Evolutionary conservation across 1,284 basidiomycete species (phyloP), one percentile per base, ranked within the genome.

Genomic region (Tilletia caries): DNA sequence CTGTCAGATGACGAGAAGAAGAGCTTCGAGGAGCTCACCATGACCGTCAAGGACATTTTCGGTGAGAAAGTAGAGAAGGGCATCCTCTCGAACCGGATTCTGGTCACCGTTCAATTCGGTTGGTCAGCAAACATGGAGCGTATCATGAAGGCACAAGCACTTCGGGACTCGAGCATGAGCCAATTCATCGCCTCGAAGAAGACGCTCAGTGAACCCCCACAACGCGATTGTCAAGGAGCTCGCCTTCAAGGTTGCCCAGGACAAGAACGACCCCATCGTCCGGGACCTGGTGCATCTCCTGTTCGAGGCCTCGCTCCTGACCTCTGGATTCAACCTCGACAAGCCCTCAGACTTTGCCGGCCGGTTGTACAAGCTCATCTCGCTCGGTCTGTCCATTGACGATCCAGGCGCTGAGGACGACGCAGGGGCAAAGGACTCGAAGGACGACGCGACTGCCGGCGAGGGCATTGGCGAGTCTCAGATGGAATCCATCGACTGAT

Each of bases 61-160:
- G 95, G 95, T 73, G 95, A 98, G 87, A 96, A 95, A 88, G 95
- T 98, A 77, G 96, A 98, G 89, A 98, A 98, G 89, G 96, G 98
- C 44, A 89, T 97, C 75, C 88, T 98, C 79, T 98, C 96, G 67
- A 98, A 96, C 90, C 93, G 95, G 44, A 79, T 83, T 25, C 71
- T 83, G 13, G 95, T 98, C 83, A 98, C 96, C 76, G 95, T 94
- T 75, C 94, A 97, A 85, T 98, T 97, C 85, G 95, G 95, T 73
- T 98, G 96, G 96, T 97, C 94, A 64, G 94, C 94, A 76, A 98
- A 98, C 89, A 97, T 97, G 95, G 91, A 97, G 86, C 92, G 95
- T 85, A 97, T 98, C 88, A 98, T 98, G 96, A 97, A 97, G 87
- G 95, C 95, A 20, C 96, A 98, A 86, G 95, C 95, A 64, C 91